Conservation (phyloP, 2,329 filamentous ascomycete genomes). For the Aspergillus thermomutatus region DNA sequence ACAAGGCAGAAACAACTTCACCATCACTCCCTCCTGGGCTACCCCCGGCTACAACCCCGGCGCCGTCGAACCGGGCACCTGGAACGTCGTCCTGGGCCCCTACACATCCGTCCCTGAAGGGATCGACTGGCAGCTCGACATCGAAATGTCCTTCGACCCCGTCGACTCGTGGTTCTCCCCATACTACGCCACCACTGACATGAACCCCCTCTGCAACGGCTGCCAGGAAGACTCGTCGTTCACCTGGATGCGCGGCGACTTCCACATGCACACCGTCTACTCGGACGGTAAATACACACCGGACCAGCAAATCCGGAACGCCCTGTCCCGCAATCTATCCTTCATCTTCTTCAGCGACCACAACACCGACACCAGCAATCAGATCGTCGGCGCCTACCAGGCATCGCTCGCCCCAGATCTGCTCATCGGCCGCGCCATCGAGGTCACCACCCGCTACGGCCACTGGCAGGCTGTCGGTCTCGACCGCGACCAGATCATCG, state of each 20-base stretch:
- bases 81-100: not conserved
- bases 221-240: not conserved
- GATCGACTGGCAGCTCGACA: not conserved
- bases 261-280: not conserved
- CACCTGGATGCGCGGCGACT: not conserved
- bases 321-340: slow-evolving; percentile 11
- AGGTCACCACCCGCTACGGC: slow-evolving; percentile 21
- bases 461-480: slow-evolving; percentile 23
- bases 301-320: slow-evolving; percentile 8
- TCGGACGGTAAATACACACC: not conserved
- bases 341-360: slow-evolving; percentile 26
- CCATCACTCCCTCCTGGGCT: not conserved
- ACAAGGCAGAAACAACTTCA: not conserved
- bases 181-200: not conserved
- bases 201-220: not conserved
- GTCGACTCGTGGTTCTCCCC: not conserved
- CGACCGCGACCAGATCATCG: slow-evolving; percentile 11
- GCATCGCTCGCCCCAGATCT: slow-evolving; percentile 13
- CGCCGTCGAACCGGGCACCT: not conserved
- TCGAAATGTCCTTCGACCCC: not conserved
- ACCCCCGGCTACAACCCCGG: not conserved
- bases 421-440: slow-evolving; percentile 20
- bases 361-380: slow-evolving; percentile 20
- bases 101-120: not conserved
- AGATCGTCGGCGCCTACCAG: slow-evolving; percentile 15